Conservation (phyloP, 2,329 filamentous ascomycete genomes). For the Venturia carpophila region DNA sequence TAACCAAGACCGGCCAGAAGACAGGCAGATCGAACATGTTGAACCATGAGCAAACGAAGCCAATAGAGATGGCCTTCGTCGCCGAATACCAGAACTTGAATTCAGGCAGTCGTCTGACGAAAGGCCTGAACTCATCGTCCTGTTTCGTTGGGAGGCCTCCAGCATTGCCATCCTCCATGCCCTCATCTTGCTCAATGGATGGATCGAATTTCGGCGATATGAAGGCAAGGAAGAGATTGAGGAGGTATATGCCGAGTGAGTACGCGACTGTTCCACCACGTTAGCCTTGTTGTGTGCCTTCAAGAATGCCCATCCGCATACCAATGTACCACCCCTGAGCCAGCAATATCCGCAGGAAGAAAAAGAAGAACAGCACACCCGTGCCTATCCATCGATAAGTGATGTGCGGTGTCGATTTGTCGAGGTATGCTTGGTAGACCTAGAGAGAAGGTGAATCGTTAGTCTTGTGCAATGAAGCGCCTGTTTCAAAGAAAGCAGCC, state of each 20-base stretch:
- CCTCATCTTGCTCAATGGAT: constrained; percentile 87
- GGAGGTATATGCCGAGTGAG: constrained; percentile 94
- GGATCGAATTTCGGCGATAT: constrained; percentile 98
- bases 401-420: constrained; percentile 84
- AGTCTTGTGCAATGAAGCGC: not conserved
- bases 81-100: constrained; percentile 99
- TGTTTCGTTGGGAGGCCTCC: constrained; percentile 78
- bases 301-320: constrained; percentile 37
- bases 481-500: constrained; percentile 28
- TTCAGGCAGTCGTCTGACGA: constrained; percentile 90
- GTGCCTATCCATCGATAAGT: constrained; percentile 87
- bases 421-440: constrained; percentile 91
- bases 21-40: constrained; percentile 92
- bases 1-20: constrained; percentile 96
- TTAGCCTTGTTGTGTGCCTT: constrained; percentile 1
- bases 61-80: constrained; percentile 75
- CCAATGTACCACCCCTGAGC: constrained; percentile 99
- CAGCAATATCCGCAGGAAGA: constrained; percentile 81
- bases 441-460: constrained; percentile 32
- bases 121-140: constrained; percentile 95
- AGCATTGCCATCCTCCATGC: constrained; percentile 82
- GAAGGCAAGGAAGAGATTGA: constrained; percentile 98
- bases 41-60: constrained; percentile 86
- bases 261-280: constrained; percentile 64
- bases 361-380: constrained; percentile 64